Base-by-base conservation (phyloP, 179 eudicot genomes). In the Beta lomatogona region DNA sequence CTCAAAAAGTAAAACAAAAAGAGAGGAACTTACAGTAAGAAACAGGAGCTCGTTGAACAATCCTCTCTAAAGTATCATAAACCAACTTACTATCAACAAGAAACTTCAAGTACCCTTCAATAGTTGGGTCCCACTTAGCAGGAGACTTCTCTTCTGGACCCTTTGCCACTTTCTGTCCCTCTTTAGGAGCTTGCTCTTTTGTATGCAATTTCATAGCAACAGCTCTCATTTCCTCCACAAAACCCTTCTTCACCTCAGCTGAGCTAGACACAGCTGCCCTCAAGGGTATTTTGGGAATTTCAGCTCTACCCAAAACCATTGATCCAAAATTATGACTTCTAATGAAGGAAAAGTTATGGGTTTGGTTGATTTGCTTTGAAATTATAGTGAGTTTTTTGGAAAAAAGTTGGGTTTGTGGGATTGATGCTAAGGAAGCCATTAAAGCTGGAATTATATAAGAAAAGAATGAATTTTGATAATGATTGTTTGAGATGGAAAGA, bases 201-300 rank as follows among this genome's bases (percentile, higher is more conserved):
- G 94, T 92, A 77, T 96, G 99, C 86, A 96, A 71, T 66, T 87
- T 94, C 99, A 96, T 94, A 2, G 99, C 99, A 85, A 96, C 98
- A 60, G 84, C 84, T 76, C 99, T 94, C 98, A 95, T 94, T 78
- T 95, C 98, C 85, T 95, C 99, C 86, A 95, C 98, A 86, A 95
- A 95, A 74, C 97, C 97, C 78, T 88, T 92, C 41, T 86, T 86
- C 87, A 90, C 94, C 72, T 84, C 90, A 61, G 81, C 86, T 74
- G 85, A 83, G 79, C 63, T 77, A 80, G 75, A 19, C 60, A 52
- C 67, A 41, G 52, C 57, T 11, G 61, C 55, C 60, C 28, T 87
- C 82, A 81, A 45, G 86, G 83, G 73, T 78, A 74, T 54, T 59
- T 77, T 86, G 44, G 87, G 7, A 50, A 57, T 21, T 75, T 58